A percentile compares a stretch with the other conserved stretches of the same genome.
phyloP scores from a whole-genome alignment of 257 asterid species.

The Nicotiana paniculata region DNA sequence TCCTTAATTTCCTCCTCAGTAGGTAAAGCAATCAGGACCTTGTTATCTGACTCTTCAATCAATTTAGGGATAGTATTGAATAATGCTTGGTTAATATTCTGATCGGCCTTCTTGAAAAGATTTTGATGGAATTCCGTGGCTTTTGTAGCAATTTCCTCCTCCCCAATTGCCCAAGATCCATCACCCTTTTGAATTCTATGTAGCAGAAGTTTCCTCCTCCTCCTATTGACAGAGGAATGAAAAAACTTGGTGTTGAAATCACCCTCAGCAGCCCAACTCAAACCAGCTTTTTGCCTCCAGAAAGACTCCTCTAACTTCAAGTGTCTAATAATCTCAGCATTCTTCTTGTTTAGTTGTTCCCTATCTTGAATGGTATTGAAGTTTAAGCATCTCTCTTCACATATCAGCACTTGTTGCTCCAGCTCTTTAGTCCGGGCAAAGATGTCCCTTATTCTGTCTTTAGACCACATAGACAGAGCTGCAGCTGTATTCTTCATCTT shows the following conservation, averaged over 20 bases:
- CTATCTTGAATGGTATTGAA: no score
- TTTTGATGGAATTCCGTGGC: not conserved
- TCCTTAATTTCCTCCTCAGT: not conserved
- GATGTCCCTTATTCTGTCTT: not conserved
- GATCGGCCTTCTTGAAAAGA: not conserved
- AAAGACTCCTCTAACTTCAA: not conserved
- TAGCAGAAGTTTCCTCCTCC: not conserved
- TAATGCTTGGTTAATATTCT: not conserved
- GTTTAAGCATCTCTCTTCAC: not conserved
- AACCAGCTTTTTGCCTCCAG: not conserved
- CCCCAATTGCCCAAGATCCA: not conserved
- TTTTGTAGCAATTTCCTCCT: not conserved
- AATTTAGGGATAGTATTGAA: not conserved
- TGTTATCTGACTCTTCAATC: not conserved
- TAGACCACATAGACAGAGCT: not conserved
- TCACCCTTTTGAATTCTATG: no score
- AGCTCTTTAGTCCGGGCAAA: not conserved
- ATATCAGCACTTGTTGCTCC: not conserved
- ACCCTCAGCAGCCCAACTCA: not conserved
- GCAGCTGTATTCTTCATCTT: not conserved
- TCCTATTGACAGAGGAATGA: not conserved
- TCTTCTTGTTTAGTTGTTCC: not conserved
- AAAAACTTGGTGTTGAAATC: not conserved
- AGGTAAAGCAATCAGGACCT: not conserved
- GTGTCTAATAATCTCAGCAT: not conserved